Evolutionary conservation across 257 asterid genomes (phyloP).

Genomic region (Fraxinus excelsior): DNA sequence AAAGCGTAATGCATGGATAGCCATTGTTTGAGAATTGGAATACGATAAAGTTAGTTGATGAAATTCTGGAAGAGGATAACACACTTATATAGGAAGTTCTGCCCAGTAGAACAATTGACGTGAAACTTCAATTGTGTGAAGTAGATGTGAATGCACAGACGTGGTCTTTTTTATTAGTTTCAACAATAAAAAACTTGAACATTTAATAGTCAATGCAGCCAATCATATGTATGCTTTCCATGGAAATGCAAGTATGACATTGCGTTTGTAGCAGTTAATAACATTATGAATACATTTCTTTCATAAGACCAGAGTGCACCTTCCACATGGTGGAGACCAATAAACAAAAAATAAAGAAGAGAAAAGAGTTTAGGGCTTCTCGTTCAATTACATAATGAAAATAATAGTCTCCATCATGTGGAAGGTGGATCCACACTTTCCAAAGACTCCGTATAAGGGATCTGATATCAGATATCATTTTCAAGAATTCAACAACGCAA

Average conservation of each 20-base stretch:
- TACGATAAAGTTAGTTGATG: not conserved
- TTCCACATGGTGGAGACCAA: not conserved
- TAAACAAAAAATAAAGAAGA: no score
- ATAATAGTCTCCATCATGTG: no score
- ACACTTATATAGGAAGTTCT: not conserved
- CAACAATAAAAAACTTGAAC: no score
- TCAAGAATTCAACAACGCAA: no score
- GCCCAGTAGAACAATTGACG: no score
- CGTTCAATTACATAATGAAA: no score
- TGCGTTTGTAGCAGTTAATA: not conserved
- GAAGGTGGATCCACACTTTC: no score
- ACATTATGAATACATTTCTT: not conserved
- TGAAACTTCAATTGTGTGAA: not conserved
- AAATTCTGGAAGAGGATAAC: not conserved
- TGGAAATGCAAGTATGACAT: not conserved
- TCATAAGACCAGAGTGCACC: not conserved
- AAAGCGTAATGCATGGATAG: not conserved
- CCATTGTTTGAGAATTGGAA: constrained; percentile 6
- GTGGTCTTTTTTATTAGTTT: no score
- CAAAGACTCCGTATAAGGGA: no score
- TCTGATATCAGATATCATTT: no score
- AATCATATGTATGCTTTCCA: not conserved
- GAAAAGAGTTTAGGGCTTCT: no score
- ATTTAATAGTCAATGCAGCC: not conserved
- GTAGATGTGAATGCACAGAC: not conserved